Base-by-base conservation (phyloP, 2,329 filamentous ascomycete genomes). In the Juglanconis sp. region DNA sequence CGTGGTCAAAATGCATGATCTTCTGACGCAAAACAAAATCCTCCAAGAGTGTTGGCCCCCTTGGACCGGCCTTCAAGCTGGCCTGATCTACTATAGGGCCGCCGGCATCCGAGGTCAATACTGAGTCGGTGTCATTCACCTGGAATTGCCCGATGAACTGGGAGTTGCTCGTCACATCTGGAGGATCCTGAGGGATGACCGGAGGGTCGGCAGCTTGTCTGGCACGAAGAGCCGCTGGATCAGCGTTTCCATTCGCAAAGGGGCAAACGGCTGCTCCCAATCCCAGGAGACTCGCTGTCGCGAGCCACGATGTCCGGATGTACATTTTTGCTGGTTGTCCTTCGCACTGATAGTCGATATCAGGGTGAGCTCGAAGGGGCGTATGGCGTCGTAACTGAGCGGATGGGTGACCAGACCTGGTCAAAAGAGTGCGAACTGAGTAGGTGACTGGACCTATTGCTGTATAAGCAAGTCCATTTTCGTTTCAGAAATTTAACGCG, bases 11-110 rank as follows among this genome's bases (percentile, higher is more conserved):
- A 57, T 82, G 84, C 52, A 85, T 84, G 47, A 89, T 87, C 75
- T 89, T 91, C 67, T 91, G 87, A 36, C 88, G 81, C 69, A 89
- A 87, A 64, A 88, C 86, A 54, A 88, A 90, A 69, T 91, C 89
- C 68, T 91, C 89, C 0, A 92, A 75, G 24, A 91, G 74, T 1
- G 86, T 87, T 1, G 88, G 82, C 1, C 89, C 89, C 49, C 87
- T 79, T 7, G 82, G 78, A 2, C 89, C 89, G n/a, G 82, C 87
- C 66, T 80, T 87, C 42, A 91, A 73, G 66, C 85, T 89, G 63
- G 81, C 77, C 67, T 89, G 86, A 35, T 91, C 88, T 51, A 78
- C 78, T 46, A 91, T 87, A 0, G 87, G 87, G 0, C 84, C 87
- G 10, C 88, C 89, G 31, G 84, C 84, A 68, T 91, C 88, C 34